A percentile compares a stretch with the other conserved stretches of the same genome.
phyloP scores from a whole-genome alignment of 768 basidiomycete genomes.

The Leccinellum luteum region DNA sequence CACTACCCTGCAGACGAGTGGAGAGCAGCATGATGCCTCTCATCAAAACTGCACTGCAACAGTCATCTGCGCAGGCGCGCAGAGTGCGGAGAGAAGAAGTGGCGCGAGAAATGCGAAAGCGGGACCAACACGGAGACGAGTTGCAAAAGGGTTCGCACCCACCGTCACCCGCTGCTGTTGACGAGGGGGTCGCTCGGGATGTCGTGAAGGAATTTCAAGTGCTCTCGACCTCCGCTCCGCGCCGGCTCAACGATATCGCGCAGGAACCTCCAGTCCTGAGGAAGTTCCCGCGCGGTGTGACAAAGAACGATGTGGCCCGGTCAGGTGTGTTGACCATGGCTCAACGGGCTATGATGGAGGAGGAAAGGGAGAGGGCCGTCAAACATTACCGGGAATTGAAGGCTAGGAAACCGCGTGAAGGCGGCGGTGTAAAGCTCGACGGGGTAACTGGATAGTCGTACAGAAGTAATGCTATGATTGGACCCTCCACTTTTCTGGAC shows the following conservation, averaged over 20 bases:
- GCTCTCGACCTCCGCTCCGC: constrained; percentile 53
- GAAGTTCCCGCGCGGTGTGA: constrained; percentile 49
- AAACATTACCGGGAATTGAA: constrained; percentile 68
- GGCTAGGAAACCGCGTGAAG: constrained; percentile 37
- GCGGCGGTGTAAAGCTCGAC: constrained; percentile 10
- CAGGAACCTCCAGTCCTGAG: constrained; percentile 65
- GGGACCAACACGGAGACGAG: constrained; percentile 10
- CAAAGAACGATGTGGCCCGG: constrained; percentile 27
- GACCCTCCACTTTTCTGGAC: background rate
- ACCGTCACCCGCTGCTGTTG: constrained; percentile 8
- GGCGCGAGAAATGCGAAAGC: constrained; percentile 18
- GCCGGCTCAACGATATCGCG: constrained; percentile 68
- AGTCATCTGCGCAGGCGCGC: constrained; percentile 51
- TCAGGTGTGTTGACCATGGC: constrained; percentile 63
- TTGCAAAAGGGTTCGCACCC: constrained; percentile 13
- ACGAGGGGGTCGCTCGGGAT: constrained; percentile 22
- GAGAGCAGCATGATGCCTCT: constrained; percentile 68
- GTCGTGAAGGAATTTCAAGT: constrained; percentile 46
- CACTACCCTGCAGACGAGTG: constrained; percentile 52
- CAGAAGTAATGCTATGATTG: constrained; percentile 9
- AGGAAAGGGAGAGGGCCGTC: constrained; percentile 69
- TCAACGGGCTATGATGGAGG: constrained; percentile 74
- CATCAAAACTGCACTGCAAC: constrained; percentile 58
- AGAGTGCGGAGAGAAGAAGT: constrained; percentile 37
- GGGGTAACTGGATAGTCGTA: constrained; percentile 6